These are phyloP conservation scores for Thymus mandschuricus DNA, from an alignment of 257 asterid species.

Conservation along the genomic window DNA sequence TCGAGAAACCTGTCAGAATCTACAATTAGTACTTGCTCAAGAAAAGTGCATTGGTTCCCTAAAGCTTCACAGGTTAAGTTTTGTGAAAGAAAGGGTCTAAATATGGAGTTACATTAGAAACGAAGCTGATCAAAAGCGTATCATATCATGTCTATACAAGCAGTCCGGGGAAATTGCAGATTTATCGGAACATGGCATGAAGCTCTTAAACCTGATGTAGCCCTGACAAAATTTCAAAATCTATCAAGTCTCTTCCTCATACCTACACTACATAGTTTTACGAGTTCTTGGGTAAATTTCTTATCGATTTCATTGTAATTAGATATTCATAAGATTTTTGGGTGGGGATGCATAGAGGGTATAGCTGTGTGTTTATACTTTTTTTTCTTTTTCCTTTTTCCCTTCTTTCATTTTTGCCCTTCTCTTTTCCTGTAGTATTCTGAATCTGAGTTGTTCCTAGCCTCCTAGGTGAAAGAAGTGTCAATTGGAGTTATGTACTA, in stretches of 20 bases:
- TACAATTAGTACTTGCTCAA: constrained; percentile 50
- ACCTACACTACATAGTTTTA: constrained; percentile 14
- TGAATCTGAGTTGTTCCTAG: background rate
- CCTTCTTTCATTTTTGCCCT: constrained; percentile 19
- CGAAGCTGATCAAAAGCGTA: constrained; percentile 16
- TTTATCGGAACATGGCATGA: constrained; percentile 1
- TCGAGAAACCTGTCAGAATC: constrained; percentile 73
- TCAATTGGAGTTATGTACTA: constrained; percentile 19
- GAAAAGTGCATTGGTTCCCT: constrained; percentile 1
- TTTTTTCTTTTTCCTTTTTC: constrained; percentile 5
- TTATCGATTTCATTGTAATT: constrained; percentile 36
- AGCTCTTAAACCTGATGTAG: constrained; percentile 26
- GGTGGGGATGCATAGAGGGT: constrained; percentile 48
- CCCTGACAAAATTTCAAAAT: constrained; percentile 19
- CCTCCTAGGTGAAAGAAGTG: constrained; percentile 15
- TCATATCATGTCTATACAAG: background rate
- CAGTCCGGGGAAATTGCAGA: constrained; percentile 15
- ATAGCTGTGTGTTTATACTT: constrained; percentile 31
- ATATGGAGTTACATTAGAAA: constrained; percentile 12
- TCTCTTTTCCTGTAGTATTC: background rate
- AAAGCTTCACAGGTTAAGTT: constrained; percentile 15
- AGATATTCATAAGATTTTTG: constrained; percentile 38
- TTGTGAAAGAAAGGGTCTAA: constrained; percentile 18
- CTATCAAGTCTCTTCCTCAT: constrained; percentile 9
- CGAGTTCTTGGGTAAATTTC: constrained; percentile 25